Base-by-base conservation (phyloP, 371 early-diverging fungal genomes). In the Blakeslea trispora region DNA sequence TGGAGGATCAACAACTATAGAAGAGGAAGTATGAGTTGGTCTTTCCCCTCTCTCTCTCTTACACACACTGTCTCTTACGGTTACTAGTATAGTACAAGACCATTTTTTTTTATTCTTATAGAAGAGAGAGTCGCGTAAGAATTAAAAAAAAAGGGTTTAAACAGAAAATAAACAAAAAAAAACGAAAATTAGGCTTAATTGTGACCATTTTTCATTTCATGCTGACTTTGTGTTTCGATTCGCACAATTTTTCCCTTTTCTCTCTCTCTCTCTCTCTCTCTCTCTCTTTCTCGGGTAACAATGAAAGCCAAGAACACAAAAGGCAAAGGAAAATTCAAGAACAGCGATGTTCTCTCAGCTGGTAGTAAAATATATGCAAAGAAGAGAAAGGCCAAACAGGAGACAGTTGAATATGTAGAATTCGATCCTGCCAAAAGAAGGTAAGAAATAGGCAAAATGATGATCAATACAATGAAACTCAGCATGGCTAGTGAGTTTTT, bases 301-400 rank as follows among this genome's bases (percentile, higher is more conserved):
- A 54, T 10, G 3, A 51, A 34, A 37, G 53, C 57, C 53, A 63
- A 63, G 28, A 42, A 43, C 18, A 53, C 53, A 24, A 52, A 50
- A 17, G 14, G 45, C 6, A 56, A 56, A 19, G 57, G 49, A 39
- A 73, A 71, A 48, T 66, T 67, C 50, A 69, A 78, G 68, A 87
- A 86, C 61, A 66, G 81, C 13, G 81, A 81, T 37, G 54, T 84
- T 23, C 69, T 90, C 19, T 85, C 90, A n/a, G 79, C 80, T 6
- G 89, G 91, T 42, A 61, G 73, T n/a, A 81, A 82, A 52, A 69
- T 85, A 34, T 88, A 88, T 62, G 86, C 86, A 5, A 86, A 85
- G 63, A 90, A 90, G 74, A 81, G 91, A 56, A 82, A 83, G 72
- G 77, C 72, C 17, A 74, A 76, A 50, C 59, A 82, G 62, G 82